phyloP scores from a whole-genome alignment of 371 early-diverging fungal genomes.

The Saksenaea vasiformis region DNA sequence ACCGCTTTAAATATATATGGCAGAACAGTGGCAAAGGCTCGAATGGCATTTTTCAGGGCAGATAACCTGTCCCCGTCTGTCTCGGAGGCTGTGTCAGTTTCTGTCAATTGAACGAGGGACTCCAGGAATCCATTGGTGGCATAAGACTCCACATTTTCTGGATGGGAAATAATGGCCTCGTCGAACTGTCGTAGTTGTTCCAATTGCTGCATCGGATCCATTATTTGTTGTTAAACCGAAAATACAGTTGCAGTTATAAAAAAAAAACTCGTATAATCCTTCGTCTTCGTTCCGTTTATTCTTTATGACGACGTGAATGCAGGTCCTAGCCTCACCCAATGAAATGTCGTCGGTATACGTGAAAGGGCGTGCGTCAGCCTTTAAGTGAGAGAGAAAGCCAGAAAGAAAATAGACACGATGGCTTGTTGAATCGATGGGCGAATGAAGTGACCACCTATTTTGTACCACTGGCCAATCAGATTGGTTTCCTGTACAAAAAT shows the following conservation, averaged over 20 bases:
- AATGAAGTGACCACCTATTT: too few relatives aligned
- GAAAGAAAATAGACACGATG: background rate
- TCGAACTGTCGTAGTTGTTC: constrained; percentile 38
- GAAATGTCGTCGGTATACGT: background rate
- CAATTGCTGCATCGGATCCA: constrained; percentile 32
- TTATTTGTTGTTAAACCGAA: background rate
- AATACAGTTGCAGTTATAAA: background rate
- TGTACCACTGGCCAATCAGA: too few relatives aligned
- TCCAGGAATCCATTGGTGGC: constrained; percentile 47
- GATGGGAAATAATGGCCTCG: constrained; percentile 29
- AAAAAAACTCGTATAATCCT: background rate
- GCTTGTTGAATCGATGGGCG: background rate
- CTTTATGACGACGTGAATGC: background rate
- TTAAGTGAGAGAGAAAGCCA: background rate
- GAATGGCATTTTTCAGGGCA: constrained; percentile 38
- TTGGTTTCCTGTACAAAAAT: too few relatives aligned
- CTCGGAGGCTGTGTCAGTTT: constrained; percentile 4
- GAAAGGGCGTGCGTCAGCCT: background rate
- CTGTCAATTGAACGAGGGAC: constrained; percentile 24
- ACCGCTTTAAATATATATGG: constrained; percentile 41
- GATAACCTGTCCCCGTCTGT: constrained; percentile 25
- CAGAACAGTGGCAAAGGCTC: constrained; percentile 43
- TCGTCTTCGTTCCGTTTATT: background rate
- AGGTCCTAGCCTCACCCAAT: background rate
- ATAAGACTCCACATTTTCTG: constrained; percentile 34